A percentile compares a stretch with the other conserved stretches of the same genome.
Conservation (phyloP, 192 early-diverging fungal species). For the Podila horticola region DNA sequence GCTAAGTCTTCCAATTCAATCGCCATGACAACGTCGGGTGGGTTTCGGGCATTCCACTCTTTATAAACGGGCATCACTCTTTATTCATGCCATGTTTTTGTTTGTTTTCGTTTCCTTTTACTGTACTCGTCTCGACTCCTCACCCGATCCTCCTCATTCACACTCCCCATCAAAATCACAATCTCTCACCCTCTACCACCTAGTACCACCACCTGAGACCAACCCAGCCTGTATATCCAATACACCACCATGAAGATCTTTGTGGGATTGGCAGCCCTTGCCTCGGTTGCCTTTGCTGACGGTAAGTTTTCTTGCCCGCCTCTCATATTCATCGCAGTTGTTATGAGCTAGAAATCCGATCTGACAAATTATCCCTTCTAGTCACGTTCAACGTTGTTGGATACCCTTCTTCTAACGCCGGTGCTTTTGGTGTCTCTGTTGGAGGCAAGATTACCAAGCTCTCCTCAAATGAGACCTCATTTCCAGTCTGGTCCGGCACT, state of each 20-base stretch:
- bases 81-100: too few species aligned
- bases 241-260: conserved; percentile 15
- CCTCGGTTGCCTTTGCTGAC: conserved; percentile 19
- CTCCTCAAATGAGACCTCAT: background rate
- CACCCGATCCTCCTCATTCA: too few species aligned
- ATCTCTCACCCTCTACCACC: too few species aligned
- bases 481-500: conserved; percentile 9
- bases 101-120: too few species aligned
- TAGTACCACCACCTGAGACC: too few species aligned
- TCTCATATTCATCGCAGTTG: background rate
- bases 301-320: conserved; percentile 7
- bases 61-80: too few species aligned
- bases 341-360: background rate
- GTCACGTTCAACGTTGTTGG: conserved; percentile 26
- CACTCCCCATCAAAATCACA: too few species aligned
- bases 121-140: too few species aligned
- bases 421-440: conserved; percentile 14
- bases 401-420: conserved; percentile 4
- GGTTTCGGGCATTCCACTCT: too few species aligned
- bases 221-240: background rate
- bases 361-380: background rate
- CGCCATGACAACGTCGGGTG: too few species aligned
- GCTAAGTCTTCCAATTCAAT: too few species aligned
- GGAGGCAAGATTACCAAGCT: conserved; percentile 1
- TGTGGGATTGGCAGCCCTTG: conserved; percentile 1